Conservation (phyloP, 768 basidiomycete species). For the Saitozyma sp. region DNA sequence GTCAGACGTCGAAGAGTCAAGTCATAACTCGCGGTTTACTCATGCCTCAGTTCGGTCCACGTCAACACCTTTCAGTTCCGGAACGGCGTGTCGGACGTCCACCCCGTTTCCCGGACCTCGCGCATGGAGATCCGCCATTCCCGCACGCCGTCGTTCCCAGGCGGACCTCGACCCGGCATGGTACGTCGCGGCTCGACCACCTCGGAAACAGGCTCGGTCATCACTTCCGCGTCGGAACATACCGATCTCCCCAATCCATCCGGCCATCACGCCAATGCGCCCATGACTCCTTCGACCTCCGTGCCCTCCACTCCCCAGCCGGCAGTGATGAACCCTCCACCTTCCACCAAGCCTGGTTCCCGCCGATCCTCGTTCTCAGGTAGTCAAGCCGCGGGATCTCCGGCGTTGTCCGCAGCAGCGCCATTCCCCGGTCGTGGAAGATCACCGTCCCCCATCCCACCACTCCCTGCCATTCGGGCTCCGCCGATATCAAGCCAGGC, state of each 20-base stretch:
- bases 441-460: slow-evolving; percentile 54
- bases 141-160: slow-evolving; percentile 50
- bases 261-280: slow-evolving; percentile 42
- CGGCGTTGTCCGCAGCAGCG: slow-evolving; percentile 26
- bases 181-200: slow-evolving; percentile 70
- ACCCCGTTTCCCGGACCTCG: slow-evolving; percentile 85
- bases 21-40: neutral
- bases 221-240: slow-evolving; percentile 60
- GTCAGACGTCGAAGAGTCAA: slow-evolving; percentile 8
- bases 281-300: slow-evolving; percentile 46
- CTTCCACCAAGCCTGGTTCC: slow-evolving; percentile 38
- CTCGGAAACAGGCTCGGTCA: slow-evolving; percentile 72
- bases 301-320: slow-evolving; percentile 45
- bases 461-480: slow-evolving; percentile 86
- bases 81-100: slow-evolving; percentile 79
- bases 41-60: slow-evolving; percentile 69
- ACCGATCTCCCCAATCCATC: slow-evolving; percentile 57
- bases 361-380: slow-evolving; percentile 49
- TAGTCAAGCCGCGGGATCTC: slow-evolving; percentile 47
- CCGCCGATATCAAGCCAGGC: slow-evolving; percentile 54
- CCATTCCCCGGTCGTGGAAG: slow-evolving; percentile 38
- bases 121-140: slow-evolving; percentile 56
- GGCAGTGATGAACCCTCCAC: slow-evolving; percentile 48
- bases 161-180: slow-evolving; percentile 53
- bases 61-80: slow-evolving; percentile 80